Conservation (phyloP, 495 filamentous ascomycete genomes). For the Daldinia childiae region DNA sequence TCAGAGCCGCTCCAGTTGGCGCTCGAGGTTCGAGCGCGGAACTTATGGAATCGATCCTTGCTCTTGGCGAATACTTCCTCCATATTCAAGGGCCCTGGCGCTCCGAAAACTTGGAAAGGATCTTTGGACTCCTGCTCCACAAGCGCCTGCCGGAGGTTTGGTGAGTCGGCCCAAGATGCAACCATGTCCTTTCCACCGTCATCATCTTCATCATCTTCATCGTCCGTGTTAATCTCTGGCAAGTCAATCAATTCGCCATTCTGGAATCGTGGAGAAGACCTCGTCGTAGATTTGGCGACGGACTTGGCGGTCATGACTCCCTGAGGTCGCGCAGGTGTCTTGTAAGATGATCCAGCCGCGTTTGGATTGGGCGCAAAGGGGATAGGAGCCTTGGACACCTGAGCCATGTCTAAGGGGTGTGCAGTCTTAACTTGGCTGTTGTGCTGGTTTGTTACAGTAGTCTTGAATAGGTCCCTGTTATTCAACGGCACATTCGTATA, state of each 20-base stretch:
- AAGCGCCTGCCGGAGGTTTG: constrained; percentile 74
- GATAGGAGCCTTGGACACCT: constrained; percentile 86
- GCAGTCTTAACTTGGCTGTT: constrained; percentile 67
- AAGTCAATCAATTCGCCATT: constrained; percentile 84
- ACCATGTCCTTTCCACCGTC: constrained; percentile 63
- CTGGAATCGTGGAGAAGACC: constrained; percentile 80
- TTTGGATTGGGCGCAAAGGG: constrained; percentile 80
- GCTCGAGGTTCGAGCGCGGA: constrained; percentile 86
- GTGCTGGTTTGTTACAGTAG: constrained; percentile 61
- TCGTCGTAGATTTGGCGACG: constrained; percentile 63
- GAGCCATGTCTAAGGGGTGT: constrained; percentile 79
- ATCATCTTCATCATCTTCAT: constrained; percentile 81
- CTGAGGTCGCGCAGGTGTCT: constrained; percentile 67
- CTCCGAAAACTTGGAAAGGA: constrained; percentile 88
- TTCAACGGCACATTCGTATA: constrained; percentile 63
- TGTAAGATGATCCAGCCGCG: constrained; percentile 60
- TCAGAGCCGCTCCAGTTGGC: constrained; percentile 94
- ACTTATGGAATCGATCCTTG: constrained; percentile 82
- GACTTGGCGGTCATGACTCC: constrained; percentile 55
- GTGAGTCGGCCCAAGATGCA: constrained; percentile 85
- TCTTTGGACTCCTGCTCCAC: constrained; percentile 82
- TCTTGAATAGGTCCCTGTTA: constrained; percentile 54
- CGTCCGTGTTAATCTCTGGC: constrained; percentile 88
- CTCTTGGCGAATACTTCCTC: constrained; percentile 92
- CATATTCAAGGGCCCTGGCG: constrained; percentile 84